These are phyloP conservation scores for Leptographium procerum DNA, from an alignment of 2,329 filamentous ascomycete species.

Conservation along the genomic window DNA sequence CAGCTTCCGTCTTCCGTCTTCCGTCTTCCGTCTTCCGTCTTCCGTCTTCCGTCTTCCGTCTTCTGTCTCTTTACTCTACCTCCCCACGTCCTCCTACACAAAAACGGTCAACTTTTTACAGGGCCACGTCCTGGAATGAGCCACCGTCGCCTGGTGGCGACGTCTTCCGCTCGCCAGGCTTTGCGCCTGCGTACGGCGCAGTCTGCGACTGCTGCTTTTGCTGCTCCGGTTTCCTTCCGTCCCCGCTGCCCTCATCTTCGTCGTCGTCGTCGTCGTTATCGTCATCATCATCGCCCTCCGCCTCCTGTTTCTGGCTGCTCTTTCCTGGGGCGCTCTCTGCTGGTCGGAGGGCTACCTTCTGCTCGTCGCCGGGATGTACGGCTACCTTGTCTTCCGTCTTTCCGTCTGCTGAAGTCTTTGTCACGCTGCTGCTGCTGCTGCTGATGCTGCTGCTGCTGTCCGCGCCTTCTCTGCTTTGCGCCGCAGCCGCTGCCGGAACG, in stretches of 20 bases:
- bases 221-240: constrained; percentile 10
- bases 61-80: neutral
- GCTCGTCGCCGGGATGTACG: constrained; percentile 32
- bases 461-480: constrained; percentile 5
- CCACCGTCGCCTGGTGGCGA: constrained; percentile 39
- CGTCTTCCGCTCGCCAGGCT: constrained; percentile 15
- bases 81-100: neutral
- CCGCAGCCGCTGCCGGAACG: neutral
- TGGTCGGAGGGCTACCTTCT: constrained; percentile 36
- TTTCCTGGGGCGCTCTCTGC: neutral
- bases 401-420: constrained; percentile 13
- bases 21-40: too few species aligned
- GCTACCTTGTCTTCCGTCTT: constrained; percentile 26
- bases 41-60: too few species aligned
- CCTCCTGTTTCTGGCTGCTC: constrained; percentile 9
- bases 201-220: neutral
- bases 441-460: constrained; percentile 12
- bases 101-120: constrained; percentile 23
- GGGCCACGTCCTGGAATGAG: constrained; percentile 53
- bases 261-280: constrained; percentile 13
- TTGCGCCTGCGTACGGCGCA: neutral
- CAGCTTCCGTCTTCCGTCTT: too few species aligned
- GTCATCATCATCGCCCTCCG: constrained; percentile 4
- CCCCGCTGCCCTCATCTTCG: constrained; percentile 17
- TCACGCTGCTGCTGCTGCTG: constrained; percentile 15